Conservation (phyloP, 106 monocot species). For the Chionographis japonica region DNA sequence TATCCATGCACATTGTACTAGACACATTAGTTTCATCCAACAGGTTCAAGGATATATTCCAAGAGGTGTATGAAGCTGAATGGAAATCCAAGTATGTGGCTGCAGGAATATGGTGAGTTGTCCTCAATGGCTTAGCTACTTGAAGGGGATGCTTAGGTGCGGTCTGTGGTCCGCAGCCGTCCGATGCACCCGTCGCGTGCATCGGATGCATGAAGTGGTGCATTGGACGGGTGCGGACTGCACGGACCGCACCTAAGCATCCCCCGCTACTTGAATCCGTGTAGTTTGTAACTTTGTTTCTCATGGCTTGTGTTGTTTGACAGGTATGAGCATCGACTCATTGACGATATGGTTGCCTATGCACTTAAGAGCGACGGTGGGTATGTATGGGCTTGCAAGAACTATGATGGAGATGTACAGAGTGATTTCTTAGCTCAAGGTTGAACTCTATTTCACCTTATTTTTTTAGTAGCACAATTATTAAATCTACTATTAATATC, state of each 20-base stretch:
- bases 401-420: constrained; percentile 98
- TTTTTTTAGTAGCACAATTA: neutral
- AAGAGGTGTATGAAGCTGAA: constrained; percentile 78
- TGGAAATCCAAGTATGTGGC: constrained; percentile 86
- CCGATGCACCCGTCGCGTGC: too few species aligned
- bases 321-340: constrained; percentile 97
- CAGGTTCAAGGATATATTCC: constrained; percentile 98
- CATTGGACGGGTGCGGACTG: too few species aligned
- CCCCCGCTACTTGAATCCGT: neutral
- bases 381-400: constrained; percentile 99
- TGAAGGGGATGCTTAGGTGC: too few species aligned
- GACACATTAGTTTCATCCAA: neutral
- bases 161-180: too few species aligned
- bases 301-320: constrained; percentile 12
- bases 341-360: constrained; percentile 99
- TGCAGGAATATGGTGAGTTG: constrained; percentile 82
- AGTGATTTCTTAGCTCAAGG: constrained; percentile 99
- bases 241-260: too few species aligned
- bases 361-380: constrained; percentile 86
- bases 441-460: constrained; percentile 3
- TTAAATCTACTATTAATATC: too few species aligned
- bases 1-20: neutral
- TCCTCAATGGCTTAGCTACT: neutral
- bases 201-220: too few species aligned
- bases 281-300: constrained; percentile 11